phyloP scores from a whole-genome alignment of 805 yeast genomes.

The Ogataea chonburiensis region DNA sequence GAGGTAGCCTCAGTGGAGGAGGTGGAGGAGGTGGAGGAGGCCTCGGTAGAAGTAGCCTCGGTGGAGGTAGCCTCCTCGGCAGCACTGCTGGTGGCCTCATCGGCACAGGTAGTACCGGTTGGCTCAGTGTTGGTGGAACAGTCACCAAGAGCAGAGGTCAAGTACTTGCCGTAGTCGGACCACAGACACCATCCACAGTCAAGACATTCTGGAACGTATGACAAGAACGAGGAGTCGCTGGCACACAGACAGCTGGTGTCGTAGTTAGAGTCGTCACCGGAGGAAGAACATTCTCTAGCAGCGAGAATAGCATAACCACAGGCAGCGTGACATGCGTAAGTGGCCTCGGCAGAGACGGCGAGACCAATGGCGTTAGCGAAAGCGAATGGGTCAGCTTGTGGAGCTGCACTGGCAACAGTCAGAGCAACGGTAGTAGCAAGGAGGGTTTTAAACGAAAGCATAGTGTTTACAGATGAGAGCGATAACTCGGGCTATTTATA shows the following conservation, averaged over 20 bases:
- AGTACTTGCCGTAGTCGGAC: conserved; percentile 36
- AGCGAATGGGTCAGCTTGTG: conserved; percentile 29
- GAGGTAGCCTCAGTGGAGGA: conserved; percentile 13
- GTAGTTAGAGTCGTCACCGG: conserved; percentile 29
- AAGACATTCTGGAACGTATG: conserved; percentile 34
- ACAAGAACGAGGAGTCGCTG: conserved; percentile 27
- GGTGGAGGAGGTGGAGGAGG: conserved; percentile 12
- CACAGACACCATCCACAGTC: conserved; percentile 43
- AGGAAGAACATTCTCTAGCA: conserved; percentile 30
- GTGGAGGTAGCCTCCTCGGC: neutral
- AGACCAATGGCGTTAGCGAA: conserved; percentile 32
- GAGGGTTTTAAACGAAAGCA: conserved; percentile 10
- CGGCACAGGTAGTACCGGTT: conserved; percentile 36
- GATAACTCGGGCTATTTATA: neutral
- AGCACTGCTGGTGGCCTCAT: conserved; percentile 5
- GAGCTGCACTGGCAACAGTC: conserved; percentile 13
- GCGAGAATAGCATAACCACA: conserved; percentile 37
- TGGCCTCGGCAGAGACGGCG: conserved; percentile 33
- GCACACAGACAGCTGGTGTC: conserved; percentile 35
- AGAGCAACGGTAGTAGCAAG: conserved; percentile 11
- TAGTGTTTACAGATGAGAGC: neutral
- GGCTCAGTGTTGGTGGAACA: conserved; percentile 36
- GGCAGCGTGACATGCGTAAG: conserved; percentile 34
- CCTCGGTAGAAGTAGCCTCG: neutral
- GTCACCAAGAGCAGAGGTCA: conserved; percentile 32